These are phyloP conservation scores for Erodium texanum DNA, from an alignment of 441 rosid species.

Conservation along the genomic window DNA sequence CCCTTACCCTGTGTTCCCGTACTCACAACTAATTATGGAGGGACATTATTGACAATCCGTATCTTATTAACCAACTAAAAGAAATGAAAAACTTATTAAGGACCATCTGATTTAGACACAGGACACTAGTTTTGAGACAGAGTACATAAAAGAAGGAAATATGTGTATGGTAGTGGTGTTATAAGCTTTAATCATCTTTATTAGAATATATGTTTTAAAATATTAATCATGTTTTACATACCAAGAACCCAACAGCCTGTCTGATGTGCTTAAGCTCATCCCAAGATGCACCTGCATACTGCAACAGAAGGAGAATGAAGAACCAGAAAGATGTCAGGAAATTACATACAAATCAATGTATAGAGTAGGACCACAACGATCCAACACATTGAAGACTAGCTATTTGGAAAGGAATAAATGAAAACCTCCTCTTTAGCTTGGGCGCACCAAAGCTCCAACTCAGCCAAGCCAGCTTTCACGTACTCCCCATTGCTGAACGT, in stretches of 20 bases:
- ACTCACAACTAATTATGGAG: no score
- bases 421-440: constrained; percentile 44
- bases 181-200: background rate
- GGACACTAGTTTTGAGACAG: background rate
- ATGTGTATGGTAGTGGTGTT: background rate
- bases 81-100: no score
- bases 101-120: no score
- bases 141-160: background rate
- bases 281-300: constrained; percentile 58
- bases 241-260: constrained; percentile 66
- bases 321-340: background rate
- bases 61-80: no score
- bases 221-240: constrained; percentile 14
- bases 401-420: background rate
- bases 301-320: constrained; percentile 18
- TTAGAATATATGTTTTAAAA: background rate
- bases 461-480: constrained; percentile 55
- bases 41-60: no score
- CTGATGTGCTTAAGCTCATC: constrained; percentile 68
- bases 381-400: background rate
- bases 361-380: background rate
- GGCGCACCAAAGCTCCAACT: constrained; percentile 56
- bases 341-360: background rate
- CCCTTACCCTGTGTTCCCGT: no score
- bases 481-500: constrained; percentile 58